Conservation (phyloP, 495 filamentous ascomycete species). For the Tetracladium marchalianum region DNA sequence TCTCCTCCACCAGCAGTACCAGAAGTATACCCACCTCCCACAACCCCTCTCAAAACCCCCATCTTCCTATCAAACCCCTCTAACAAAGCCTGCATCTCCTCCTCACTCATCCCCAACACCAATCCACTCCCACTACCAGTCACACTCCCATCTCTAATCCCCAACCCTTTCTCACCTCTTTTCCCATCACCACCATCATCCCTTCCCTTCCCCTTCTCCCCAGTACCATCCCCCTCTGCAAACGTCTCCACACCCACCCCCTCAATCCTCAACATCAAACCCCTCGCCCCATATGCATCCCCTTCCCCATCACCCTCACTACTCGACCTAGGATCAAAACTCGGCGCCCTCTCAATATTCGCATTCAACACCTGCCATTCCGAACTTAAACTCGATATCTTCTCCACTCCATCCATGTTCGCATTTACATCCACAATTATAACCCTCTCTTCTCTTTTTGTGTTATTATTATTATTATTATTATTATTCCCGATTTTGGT, state of each 20-base stretch:
- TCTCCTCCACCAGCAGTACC: neutral
- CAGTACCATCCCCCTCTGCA: conserved; percentile 3
- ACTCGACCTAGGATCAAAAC: conserved; percentile 31
- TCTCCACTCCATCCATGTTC: conserved; percentile 32
- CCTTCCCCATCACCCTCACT: conserved; percentile 29
- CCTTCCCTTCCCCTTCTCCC: neutral
- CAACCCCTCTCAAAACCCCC: conserved; percentile 36
- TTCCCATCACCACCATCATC: conserved; percentile 56
- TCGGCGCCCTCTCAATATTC: conserved; percentile 43
- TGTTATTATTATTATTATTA: no score
- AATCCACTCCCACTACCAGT: neutral
- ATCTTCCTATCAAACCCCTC: conserved; percentile 61
- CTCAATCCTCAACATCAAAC: conserved; percentile 18
- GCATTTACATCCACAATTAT: conserved; percentile 44
- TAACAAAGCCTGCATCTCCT: conserved; percentile 45
- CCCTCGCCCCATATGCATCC: conserved; percentile 61
- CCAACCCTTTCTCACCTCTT: conserved; percentile 26
- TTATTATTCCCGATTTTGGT: no score
- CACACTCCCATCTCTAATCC: conserved; percentile 18
- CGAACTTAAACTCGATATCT: conserved; percentile 38
- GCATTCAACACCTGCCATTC: conserved; percentile 45
- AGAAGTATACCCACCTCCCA: conserved; percentile 27
- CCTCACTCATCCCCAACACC: conserved; percentile 13
- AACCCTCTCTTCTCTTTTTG: conserved; percentile 36
- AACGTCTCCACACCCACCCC: no score